Conservation (phyloP, 768 basidiomycete species). For the Amanita pallidorosea region DNA sequence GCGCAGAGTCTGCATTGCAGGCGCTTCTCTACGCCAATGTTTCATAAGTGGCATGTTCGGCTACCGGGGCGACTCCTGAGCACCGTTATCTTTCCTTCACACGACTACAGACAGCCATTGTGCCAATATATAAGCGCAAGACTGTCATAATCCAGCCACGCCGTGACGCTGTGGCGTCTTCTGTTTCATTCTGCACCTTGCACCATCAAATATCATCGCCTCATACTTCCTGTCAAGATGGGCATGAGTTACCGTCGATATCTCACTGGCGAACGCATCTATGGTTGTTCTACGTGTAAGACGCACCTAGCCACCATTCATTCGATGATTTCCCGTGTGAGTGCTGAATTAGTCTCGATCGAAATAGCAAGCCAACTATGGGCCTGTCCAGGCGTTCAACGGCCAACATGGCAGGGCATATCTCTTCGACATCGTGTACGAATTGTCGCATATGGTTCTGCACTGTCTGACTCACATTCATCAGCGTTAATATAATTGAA, state of each 20-base stretch:
- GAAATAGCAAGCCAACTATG: conserved; percentile 10
- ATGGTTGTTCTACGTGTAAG: conserved; percentile 78
- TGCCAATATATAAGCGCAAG: conserved; percentile 5
- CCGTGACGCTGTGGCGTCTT: neutral
- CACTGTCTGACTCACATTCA: conserved; percentile 8
- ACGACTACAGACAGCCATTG: conserved; percentile 6
- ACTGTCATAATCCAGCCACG: neutral
- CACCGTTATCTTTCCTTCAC: conserved; percentile 8
- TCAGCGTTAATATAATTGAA: conserved; percentile 84
- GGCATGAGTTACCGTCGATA: conserved; percentile 87
- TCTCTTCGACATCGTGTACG: conserved; percentile 90
- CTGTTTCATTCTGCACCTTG: too few relatives aligned
- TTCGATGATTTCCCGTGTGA: conserved; percentile 81
- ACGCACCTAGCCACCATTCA: conserved; percentile 89
- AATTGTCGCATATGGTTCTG: conserved; percentile 6
- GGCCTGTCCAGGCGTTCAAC: conserved; percentile 73
- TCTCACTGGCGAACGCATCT: conserved; percentile 76
- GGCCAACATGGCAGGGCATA: conserved; percentile 95
- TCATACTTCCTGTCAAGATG: conserved; percentile 35
- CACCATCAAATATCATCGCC: neutral
- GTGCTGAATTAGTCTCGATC: conserved; percentile 14
- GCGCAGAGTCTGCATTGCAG: neutral
- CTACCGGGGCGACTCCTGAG: conserved; percentile 2
- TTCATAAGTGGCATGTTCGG: conserved; percentile 6
- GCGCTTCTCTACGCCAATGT: neutral